Percentiles rank a stretch among this genome's conserved stretches.
Evolutionary conservation across 2,329 filamentous ascomycete genomes (phyloP).

Genomic region (Penicillium hesseltinei): DNA sequence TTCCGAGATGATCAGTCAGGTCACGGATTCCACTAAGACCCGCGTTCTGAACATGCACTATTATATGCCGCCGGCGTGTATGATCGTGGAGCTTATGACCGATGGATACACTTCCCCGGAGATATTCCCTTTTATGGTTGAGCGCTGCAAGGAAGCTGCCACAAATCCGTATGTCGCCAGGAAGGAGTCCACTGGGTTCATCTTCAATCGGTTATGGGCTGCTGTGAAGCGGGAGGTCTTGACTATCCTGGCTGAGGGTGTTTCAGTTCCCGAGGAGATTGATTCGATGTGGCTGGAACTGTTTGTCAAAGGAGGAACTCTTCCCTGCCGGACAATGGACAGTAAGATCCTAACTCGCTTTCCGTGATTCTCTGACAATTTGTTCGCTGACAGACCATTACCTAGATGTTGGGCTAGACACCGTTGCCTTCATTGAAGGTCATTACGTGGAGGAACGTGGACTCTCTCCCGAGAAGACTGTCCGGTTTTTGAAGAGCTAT

Average conservation of each 20-base stretch:
- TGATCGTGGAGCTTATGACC: constrained; percentile 56
- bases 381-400: not conserved
- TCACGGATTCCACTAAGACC: constrained; percentile 38
- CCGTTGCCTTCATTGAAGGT: constrained; percentile 53
- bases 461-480: constrained; percentile 39
- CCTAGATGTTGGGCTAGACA: constrained; percentile 51
- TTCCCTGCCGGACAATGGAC: constrained; percentile 49
- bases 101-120: constrained; percentile 44
- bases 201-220: constrained; percentile 57
- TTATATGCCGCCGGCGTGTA: constrained; percentile 49
- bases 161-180: constrained; percentile 45
- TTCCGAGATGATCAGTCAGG: constrained; percentile 46
- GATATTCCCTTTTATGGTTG: constrained; percentile 49
- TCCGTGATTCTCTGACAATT: not conserved
- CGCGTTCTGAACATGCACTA: constrained; percentile 54
- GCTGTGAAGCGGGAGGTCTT: constrained; percentile 55
- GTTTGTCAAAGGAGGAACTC: constrained; percentile 32
- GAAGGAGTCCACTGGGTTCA: constrained; percentile 53
- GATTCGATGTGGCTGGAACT: constrained; percentile 49
- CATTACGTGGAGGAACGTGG: constrained; percentile 54
- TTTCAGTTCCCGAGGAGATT: constrained; percentile 50
- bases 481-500: constrained; percentile 47
- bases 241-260: constrained; percentile 51
- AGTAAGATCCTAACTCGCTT: constrained; percentile 14
- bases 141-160: constrained; percentile 42